Evolutionary conservation across 768 basidiomycete species (phyloP), one percentile per base, ranked within the genome.

Genomic region (Myochromella boudieri): DNA sequence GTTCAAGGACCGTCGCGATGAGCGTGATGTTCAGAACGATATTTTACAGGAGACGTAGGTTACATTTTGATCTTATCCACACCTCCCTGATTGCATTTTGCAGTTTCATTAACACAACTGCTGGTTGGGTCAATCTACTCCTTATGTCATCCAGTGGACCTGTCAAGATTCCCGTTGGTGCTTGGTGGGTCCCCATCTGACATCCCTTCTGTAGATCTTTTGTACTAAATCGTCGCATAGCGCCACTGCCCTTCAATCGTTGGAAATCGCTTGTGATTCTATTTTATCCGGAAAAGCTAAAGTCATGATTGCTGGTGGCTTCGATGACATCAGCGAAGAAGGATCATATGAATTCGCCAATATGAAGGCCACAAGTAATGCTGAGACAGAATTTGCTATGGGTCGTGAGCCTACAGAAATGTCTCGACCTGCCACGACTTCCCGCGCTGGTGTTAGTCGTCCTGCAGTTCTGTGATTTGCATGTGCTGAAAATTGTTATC

Each of bases 271-370:
- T n/a, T 87, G 89, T 55, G 97, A 99, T 60, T 90, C 91, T 0
- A 87, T 99, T 54, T 66, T 95, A 27, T 88, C 89, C 6, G 91
- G 95, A 51, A 99, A 99, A 67, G 97, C 97, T 26, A 98, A 98
- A 72, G 85, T 99, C 62, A 99, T 99, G 97, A 85, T 99, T 51
- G 90, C 95, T 27, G 97, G 97, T 64, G 97, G 97, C 48, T 97
- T 95, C 71, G 97, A 99, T 61, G 97, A 99, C 65, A 81, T 98
- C 65, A 90, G 87, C 54, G 97, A 99, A 68, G 97, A 99, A 69
- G 97, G 95, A 14, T 97, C 95, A 6, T 97, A 85, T 66, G 95
- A 99, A 67, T 99, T 99, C 68, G 97, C 94, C 40, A 97, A 98
- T 75, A 99, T 99, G 97, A 97, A 97, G 69, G 97, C 97, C 1